A percentile compares a stretch with the other conserved stretches of the same genome.
Conservation (phyloP, 176 grass and related monocot genomes). For the Rhynchospora tenuis region DNA sequence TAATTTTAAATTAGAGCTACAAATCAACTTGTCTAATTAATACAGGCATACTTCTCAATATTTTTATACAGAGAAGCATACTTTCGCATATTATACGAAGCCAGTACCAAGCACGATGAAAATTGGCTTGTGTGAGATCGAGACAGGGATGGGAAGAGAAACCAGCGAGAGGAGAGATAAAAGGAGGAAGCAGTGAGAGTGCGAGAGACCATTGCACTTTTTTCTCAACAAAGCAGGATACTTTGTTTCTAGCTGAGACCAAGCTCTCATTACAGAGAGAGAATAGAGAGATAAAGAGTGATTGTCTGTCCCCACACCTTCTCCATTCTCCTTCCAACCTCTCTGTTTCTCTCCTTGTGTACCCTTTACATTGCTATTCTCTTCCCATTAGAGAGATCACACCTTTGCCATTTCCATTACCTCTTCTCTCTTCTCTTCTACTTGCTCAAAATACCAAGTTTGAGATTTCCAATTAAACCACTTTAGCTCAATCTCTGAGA, state of each 20-base stretch:
- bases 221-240: conserved; percentile 7
- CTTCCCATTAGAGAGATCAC: background rate
- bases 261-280: conserved; percentile 2
- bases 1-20: too few relatives aligned
- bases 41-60: background rate
- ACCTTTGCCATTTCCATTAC: background rate
- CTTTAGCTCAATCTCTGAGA: background rate
- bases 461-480: conserved; percentile 1
- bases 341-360: background rate
- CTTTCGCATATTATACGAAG: conserved; percentile 4
- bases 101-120: background rate
- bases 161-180: background rate
- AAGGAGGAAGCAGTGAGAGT: background rate
- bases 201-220: conserved; percentile 11
- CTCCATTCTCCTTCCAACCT: conserved; percentile 12
- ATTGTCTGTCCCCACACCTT: background rate
- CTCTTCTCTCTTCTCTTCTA: background rate
- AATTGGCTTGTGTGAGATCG: background rate
- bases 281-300: background rate
- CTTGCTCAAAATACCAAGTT: background rate
- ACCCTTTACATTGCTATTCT: background rate
- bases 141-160: background rate
- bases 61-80: background rate
- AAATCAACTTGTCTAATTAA: too few relatives aligned
- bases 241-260: conserved; percentile 12